Conservation (phyloP, 1,284 basidiomycete species). For the Marasmius oreades region DNA sequence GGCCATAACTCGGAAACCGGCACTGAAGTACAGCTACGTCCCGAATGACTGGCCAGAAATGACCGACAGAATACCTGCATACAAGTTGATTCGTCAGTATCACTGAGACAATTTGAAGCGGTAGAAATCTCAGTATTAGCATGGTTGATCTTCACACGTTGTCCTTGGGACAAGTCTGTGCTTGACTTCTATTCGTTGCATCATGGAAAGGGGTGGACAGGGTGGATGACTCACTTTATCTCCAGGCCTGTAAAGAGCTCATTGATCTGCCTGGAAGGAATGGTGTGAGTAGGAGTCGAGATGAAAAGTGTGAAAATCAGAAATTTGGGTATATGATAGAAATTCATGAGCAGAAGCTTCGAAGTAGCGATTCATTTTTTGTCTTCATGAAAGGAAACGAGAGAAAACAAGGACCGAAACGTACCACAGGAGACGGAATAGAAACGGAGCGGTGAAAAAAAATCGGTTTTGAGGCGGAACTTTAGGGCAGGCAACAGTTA, state of each 20-base stretch:
- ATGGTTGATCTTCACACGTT: conserved; percentile 70
- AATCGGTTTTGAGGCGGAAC: conserved; percentile 22
- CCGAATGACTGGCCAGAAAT: neutral
- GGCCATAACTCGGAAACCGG: conserved; percentile 14
- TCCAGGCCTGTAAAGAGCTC: conserved; percentile 25
- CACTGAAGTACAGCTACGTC: conserved; percentile 17
- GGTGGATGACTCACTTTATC: conserved; percentile 26
- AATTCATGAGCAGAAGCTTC: conserved; percentile 69
- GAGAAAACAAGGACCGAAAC: conserved; percentile 21
- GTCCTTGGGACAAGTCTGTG: conserved; percentile 75
- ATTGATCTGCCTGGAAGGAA: conserved; percentile 8
- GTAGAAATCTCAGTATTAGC: conserved; percentile 71
- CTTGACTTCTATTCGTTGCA: conserved; percentile 79
- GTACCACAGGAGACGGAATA: no score
- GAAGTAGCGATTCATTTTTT: conserved; percentile 80
- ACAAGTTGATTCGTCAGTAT: neutral
- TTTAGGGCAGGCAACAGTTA: conserved; percentile 37
- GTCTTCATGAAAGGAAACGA: conserved; percentile 48
- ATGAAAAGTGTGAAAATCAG: conserved; percentile 40
- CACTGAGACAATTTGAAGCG: neutral
- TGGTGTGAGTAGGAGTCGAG: conserved; percentile 15
- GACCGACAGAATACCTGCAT: neutral
- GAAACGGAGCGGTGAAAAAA: conserved; percentile 10
- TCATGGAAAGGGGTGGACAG: conserved; percentile 36
- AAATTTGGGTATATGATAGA: conserved; percentile 85